Base-by-base conservation (phyloP, 2,329 filamentous ascomycete genomes). In the Chrysosporium keratinophilum region DNA sequence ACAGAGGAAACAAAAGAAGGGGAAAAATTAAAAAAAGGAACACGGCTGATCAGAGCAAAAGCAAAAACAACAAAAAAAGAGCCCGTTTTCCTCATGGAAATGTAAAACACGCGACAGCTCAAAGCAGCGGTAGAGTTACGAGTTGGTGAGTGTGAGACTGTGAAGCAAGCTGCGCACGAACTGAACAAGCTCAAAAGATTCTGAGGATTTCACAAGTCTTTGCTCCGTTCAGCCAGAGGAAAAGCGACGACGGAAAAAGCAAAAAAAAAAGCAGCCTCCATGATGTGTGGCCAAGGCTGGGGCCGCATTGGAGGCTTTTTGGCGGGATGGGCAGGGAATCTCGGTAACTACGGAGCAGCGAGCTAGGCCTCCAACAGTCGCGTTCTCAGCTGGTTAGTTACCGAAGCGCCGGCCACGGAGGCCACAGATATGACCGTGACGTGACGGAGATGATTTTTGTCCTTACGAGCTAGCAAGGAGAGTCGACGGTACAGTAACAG, bases 191-290 rank as follows among this genome's bases (percentile, higher is more conserved):
- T 47, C 17, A 40, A 37, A 28, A 7, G 17, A 31, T n/a, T n/a
- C 19, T 6, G 31, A 34, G 12, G 17, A 20, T 48, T 33, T 39
- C 46, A 40, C 5, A 17, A 39, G 33, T 40, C 39, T 49, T 40
- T 14, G 19, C 17, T 2, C 34, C 15, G 17, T 20, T 10, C 23
- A 7, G 23, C 23, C 23, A 43, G 31, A 43, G 20, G 42, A 43
- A 50, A 43, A 50, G 48, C 37, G 33, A 43, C n/a, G 6, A 50
- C 5, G 28, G 34, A 40, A 49, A 40, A 49, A 35, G 19, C 11
- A 49, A 49, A 23, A 49, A 12, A 3, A 28, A 11, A 23, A n/a
- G 10, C 33, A 14, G 19, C n/a, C 14, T 7, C n/a, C n/a, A 41
- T 33, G 10, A 14, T 15, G 19, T 41, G 23, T 37, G 28, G 49